Conservation (phyloP, 1,284 basidiomycete genomes). For the Irpex rosettiformis region DNA sequence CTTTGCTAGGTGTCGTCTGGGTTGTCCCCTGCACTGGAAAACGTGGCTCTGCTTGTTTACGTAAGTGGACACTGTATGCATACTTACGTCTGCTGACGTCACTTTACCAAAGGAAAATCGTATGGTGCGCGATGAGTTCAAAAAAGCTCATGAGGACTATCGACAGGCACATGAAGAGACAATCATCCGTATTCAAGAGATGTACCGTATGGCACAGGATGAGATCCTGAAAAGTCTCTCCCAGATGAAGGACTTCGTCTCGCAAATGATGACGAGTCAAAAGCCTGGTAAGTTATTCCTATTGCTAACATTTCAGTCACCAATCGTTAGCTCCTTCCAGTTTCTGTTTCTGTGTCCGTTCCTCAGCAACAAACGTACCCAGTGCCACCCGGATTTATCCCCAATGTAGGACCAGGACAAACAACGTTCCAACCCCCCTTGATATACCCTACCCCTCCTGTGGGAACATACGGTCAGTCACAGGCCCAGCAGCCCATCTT, state of each 20-base stretch:
- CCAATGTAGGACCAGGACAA: not conserved
- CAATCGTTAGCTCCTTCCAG: not conserved
- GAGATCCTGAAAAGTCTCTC: conserved; percentile 5
- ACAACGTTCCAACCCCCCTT: not conserved
- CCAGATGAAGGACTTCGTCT: not conserved
- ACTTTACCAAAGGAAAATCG: not conserved
- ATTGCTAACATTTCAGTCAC: not conserved
- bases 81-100: not conserved
- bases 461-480: not conserved
- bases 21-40: not conserved
- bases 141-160: not conserved
- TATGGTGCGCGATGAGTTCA: not conserved
- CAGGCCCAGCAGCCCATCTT: not conserved
- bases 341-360: not conserved
- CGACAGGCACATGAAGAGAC: conserved; percentile 2
- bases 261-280: not conserved
- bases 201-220: conserved; percentile 5
- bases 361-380: not conserved
- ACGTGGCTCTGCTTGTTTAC: not conserved
- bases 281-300: not conserved
- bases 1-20: not conserved
- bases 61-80: not conserved
- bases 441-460: not conserved
- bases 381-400: conserved; percentile 2
- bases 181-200: not conserved